Base-by-base conservation (phyloP, 2,329 filamentous ascomycete genomes). In the Apiospora saccharicola region DNA sequence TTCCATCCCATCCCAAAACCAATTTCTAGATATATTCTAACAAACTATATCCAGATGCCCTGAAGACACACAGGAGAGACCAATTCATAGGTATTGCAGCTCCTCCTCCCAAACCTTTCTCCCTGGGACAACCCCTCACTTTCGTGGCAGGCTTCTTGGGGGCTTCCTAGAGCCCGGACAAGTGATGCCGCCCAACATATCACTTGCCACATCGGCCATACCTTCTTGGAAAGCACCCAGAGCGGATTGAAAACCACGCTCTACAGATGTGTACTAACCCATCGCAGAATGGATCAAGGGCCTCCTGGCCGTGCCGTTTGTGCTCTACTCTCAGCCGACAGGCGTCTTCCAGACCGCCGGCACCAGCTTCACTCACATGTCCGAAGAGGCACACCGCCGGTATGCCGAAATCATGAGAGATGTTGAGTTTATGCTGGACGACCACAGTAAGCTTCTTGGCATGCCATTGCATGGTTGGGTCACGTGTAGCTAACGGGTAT, bases 321-420 rank as follows among this genome's bases (percentile, higher is more conserved):
- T 99, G 51, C 90, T 99, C 71, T 95, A 98, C 82, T 98, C 96
- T 1, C 95, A 98, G 80, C 96, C 96, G 4, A 97, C 94, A 0
- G 94, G 94, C 26, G 90, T 95, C 57, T 95, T 96, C 78, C 92
- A 95, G 75, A 87, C 89, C 72, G 88, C 90, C 77, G 90, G 90
- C 73, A 86, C 89, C 71, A 89, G 87, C 71, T 89, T 96, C 69
- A 85, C 88, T 64, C 88, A 91, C 72, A 95, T 96, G 86, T 93
- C 94, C 5, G 89, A 90, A 72, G 92, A 94, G 79, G 94, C 96
- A 37, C 94, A 96, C 79, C 88, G 93, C 72, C 91, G 96, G 74
- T 99, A 98, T 84, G 93, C 94, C 68, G 96, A 99, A 82, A 98
- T 98, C 78, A 94, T 98, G 90, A 89, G 91, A 73, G 96, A 98